A percentile compares a stretch with the other conserved stretches of the same genome.
These are phyloP conservation scores for Stephania yunnanensis DNA, from an alignment of 164 flowering plant genomes.

Conservation along the genomic window DNA sequence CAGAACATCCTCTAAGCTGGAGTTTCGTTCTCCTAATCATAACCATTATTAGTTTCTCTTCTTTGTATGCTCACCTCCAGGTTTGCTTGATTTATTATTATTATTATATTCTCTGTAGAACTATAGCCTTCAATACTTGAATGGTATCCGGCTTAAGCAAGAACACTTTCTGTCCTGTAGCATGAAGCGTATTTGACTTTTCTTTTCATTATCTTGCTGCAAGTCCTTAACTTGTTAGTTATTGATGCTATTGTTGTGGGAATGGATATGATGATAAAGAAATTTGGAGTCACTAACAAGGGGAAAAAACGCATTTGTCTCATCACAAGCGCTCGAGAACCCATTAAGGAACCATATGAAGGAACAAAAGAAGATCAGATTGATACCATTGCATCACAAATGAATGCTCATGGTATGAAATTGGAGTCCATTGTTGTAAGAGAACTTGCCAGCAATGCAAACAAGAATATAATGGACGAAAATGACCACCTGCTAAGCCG, in stretches of 20 bases:
- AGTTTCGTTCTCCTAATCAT: neutral
- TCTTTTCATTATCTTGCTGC: neutral
- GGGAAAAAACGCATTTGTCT: conserved; percentile 94
- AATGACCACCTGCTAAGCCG: conserved; percentile 58
- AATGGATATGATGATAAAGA: conserved; percentile 92
- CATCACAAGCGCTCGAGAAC: conserved; percentile 57
- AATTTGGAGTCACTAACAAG: conserved; percentile 69
- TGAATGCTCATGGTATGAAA: conserved; percentile 70
- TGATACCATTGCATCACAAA: conserved; percentile 57
- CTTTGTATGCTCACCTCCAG: neutral
- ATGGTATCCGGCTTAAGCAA: neutral
- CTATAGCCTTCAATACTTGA: neutral
- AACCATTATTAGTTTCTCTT: neutral
- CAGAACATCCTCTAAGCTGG: neutral
- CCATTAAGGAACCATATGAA: conserved; percentile 71
- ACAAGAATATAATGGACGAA: conserved; percentile 46
- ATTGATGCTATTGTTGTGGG: conserved; percentile 94
- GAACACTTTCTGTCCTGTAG: neutral
- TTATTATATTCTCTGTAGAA: neutral
- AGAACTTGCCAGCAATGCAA: conserved; percentile 28
- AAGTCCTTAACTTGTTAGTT: conserved; percentile 67
- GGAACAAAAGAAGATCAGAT: conserved; percentile 93
- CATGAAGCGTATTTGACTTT: neutral
- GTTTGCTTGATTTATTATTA: too few relatives aligned
- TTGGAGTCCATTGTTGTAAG: conserved; percentile 70